A percentile compares a stretch with the other conserved stretches of the same genome.
phyloP scores from a whole-genome alignment of 2,329 filamentous ascomycete genomes.

The Dothidotthia symphoricarpi region DNA sequence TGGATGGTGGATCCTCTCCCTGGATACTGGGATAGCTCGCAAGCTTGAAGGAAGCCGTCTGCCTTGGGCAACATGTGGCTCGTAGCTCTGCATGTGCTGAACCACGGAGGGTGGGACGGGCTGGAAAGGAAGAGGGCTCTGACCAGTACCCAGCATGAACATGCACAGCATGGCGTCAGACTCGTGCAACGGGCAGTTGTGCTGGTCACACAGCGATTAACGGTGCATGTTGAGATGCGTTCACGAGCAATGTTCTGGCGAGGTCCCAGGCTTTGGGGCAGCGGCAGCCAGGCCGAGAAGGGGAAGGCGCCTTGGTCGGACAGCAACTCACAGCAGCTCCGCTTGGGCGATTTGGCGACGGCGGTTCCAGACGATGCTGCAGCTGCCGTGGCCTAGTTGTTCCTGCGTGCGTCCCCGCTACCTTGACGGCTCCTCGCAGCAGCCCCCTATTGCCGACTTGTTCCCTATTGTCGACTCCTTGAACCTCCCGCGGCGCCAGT shows the following conservation, averaged over 20 bases:
- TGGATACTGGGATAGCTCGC: too few relatives aligned
- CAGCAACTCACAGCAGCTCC: constrained; percentile 16
- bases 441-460: too few relatives aligned
- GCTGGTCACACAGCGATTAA: constrained; percentile 11
- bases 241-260: constrained; percentile 2
- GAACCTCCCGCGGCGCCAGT: constrained; percentile 14
- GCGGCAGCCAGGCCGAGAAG: background rate
- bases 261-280: constrained; percentile 1
- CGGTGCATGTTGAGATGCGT: constrained; percentile 10
- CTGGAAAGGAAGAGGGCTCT: background rate
- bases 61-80: background rate
- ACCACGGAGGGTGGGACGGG: background rate
- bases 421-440: background rate
- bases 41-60: background rate
- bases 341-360: constrained; percentile 8
- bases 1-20: too few relatives aligned
- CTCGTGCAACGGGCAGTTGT: constrained; percentile 2
- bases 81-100: background rate
- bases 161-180: background rate
- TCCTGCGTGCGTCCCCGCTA: background rate
- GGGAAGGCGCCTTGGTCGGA: constrained; percentile 9
- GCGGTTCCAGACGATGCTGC: constrained; percentile 1
- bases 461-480: too few relatives aligned
- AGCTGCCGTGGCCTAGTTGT: constrained; percentile 1
- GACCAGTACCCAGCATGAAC: too few relatives aligned